These are phyloP conservation scores for Pseudocercospora pini-densiflorae DNA, from an alignment of 2,329 filamentous ascomycete species.

Conservation along the genomic window DNA sequence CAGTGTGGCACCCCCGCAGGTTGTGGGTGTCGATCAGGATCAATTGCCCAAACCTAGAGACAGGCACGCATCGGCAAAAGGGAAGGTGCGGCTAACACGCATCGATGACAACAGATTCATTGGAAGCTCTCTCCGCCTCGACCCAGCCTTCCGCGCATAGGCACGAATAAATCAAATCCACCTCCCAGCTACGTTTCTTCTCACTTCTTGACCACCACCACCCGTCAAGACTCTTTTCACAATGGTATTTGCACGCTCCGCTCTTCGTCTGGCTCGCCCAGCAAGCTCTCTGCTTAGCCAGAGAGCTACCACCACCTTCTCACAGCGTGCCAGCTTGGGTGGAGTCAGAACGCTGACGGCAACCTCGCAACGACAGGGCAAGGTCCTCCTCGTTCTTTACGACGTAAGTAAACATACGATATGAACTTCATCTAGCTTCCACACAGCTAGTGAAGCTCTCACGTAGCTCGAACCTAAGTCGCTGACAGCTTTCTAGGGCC, in stretches of 20 bases:
- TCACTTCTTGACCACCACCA: background rate
- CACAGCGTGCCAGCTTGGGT: constrained; percentile 46
- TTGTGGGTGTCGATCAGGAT: background rate
- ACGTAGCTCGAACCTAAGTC: background rate
- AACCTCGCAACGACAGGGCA: constrained; percentile 77
- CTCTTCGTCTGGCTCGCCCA: constrained; percentile 62
- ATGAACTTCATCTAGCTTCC: background rate
- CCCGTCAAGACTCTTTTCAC: constrained; percentile 41
- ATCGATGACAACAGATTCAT: constrained; percentile 10
- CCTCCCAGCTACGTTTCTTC: background rate
- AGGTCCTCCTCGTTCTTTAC: constrained; percentile 93
- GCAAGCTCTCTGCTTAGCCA: constrained; percentile 55
- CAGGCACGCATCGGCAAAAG: background rate
- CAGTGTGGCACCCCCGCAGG: background rate
- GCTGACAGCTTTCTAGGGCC: constrained; percentile 56
- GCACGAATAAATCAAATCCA: background rate
- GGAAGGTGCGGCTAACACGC: constrained; percentile 19
- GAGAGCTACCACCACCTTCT: constrained; percentile 45
- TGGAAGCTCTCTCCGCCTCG: constrained; percentile 13
- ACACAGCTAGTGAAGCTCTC: constrained; percentile 7
- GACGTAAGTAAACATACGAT: constrained; percentile 63
- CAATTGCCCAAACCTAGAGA: background rate
- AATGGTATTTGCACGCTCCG: constrained; percentile 66
- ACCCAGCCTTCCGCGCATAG: background rate
- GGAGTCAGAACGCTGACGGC: constrained; percentile 67